Conservation (phyloP, 345 rosid genomes). For the Garcia nutans region DNA sequence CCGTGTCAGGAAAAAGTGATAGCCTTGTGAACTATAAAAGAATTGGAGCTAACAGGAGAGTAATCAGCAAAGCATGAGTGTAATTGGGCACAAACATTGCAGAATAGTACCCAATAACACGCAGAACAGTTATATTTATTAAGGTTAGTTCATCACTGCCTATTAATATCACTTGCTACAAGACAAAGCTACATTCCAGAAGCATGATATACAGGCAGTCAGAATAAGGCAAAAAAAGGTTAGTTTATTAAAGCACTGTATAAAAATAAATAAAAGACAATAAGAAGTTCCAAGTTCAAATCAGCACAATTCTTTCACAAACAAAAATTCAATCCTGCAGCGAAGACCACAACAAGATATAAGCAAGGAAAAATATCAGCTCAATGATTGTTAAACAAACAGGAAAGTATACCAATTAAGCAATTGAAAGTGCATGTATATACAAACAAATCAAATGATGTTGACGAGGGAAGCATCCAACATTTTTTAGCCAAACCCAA, state of each 20-base stretch:
- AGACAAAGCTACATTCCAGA: background rate
- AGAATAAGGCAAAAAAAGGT: background rate
- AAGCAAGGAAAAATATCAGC: background rate
- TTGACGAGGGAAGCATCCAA: conserved; percentile 12
- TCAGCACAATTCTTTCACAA: background rate
- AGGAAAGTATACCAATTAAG: background rate
- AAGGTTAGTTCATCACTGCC: background rate
- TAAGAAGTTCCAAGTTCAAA: background rate
- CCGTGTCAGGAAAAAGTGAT: background rate
- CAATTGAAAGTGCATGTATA: background rate
- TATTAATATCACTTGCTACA: background rate
- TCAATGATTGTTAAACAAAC: background rate
- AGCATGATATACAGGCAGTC: background rate
- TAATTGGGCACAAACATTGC: background rate
- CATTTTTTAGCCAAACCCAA: conserved; percentile 3
- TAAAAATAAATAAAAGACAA: background rate
- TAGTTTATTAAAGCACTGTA: background rate
- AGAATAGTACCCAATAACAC: background rate
- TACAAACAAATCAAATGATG: background rate
- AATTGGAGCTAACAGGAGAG: background rate
- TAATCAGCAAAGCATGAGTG: background rate
- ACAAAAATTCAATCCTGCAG: background rate
- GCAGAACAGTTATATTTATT: background rate
- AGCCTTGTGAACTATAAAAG: background rate
- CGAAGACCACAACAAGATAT: background rate